These are phyloP conservation scores for Yamadazyma ubonensis DNA, from an alignment of 805 yeast genomes.

Conservation along the genomic window DNA sequence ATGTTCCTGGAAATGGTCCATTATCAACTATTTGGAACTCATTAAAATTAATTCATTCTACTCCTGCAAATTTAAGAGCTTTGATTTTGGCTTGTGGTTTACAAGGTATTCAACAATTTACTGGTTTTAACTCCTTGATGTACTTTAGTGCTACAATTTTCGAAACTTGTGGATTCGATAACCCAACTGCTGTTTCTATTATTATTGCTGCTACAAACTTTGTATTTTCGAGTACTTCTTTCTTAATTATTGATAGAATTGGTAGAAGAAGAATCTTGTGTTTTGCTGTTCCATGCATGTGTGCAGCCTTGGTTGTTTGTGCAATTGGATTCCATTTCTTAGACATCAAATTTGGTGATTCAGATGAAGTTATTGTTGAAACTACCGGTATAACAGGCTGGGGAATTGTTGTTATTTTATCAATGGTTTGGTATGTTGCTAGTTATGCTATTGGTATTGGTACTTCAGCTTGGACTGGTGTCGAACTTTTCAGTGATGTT, in stretches of 20 bases:
- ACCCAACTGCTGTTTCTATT: slow-evolving; percentile 92
- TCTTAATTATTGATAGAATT: slow-evolving; percentile 79
- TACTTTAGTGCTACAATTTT: slow-evolving; percentile 93
- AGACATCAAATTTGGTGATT: slow-evolving; percentile 52
- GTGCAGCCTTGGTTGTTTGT: slow-evolving; percentile 69
- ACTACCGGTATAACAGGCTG: slow-evolving; percentile 61
- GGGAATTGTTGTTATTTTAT: slow-evolving; percentile 83
- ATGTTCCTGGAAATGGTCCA: slow-evolving; percentile 41
- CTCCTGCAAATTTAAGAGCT: slow-evolving; percentile 84
- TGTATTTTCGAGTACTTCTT: slow-evolving; percentile 80
- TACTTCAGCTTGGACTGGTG: slow-evolving; percentile 98
- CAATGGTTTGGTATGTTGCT: slow-evolving; percentile 86
- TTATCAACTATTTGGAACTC: slow-evolving; percentile 57
- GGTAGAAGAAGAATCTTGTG: slow-evolving; percentile 85
- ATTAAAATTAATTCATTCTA: slow-evolving; percentile 59
- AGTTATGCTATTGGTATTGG: slow-evolving; percentile 94
- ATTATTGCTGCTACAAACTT: slow-evolving; percentile 94
- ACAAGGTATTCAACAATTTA: slow-evolving; percentile 95
- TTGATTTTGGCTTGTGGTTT: slow-evolving; percentile 86
- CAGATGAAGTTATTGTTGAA: slow-evolving; percentile 40
- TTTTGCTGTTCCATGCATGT: slow-evolving; percentile 84
- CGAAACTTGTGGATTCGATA: slow-evolving; percentile 81
- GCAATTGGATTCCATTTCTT: slow-evolving; percentile 91
- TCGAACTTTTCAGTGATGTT: slow-evolving; percentile 87
- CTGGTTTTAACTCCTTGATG: slow-evolving; percentile 96